Evolutionary conservation across 768 basidiomycete genomes (phyloP), one percentile per base, ranked within the genome.

Genomic region (Mycena alexandri): DNA sequence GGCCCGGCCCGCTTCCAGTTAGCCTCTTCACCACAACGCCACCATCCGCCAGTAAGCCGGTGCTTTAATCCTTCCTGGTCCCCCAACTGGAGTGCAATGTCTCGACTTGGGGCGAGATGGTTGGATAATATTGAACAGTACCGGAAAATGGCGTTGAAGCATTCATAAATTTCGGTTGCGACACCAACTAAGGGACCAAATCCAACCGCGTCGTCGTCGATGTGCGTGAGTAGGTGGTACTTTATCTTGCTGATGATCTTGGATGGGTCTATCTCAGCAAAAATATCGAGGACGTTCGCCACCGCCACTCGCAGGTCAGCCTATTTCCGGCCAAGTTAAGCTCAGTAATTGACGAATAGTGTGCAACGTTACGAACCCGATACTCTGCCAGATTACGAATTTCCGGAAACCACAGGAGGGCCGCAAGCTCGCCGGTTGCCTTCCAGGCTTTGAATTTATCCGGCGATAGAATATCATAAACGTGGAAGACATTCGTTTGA

Each of bases 381-480:
- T 79, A 79, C 19, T 42, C 6, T 2, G 75, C 65, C 0, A 19
- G 63, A 24, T 79, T 51, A 0, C 71, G 38, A 19, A 79, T 79
- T 43, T 61, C 52, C 0, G 71, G 75, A 13, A 76, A 65, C 79
- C 79, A 80, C 2, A 80, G 51, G 1, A 79, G 69, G 0, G 77
- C 72, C 0, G 72, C 42, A 0, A 79, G 69, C 16, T 67, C 24
- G 0, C 73, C 75, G 14, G 74, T 61, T 2, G 67, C 34, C 0
- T 56, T 63, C 78, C 78, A 79, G 5, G 55, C 68, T 16, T 61
- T 38, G 5, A 78, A 61, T 5, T 75, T 73, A 2, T n/a, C 42
- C 0, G 66, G 17, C 0, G 61, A 54, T 0, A 77, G 67, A 4
- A 80, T 62, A 10, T 73, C 70, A 17, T 76, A 64, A 1, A 78